Percentiles rank a stretch among this genome's conserved stretches.
Conservation (phyloP, 2,329 filamentous ascomycete genomes). For the Scedosporium boydii region DNA sequence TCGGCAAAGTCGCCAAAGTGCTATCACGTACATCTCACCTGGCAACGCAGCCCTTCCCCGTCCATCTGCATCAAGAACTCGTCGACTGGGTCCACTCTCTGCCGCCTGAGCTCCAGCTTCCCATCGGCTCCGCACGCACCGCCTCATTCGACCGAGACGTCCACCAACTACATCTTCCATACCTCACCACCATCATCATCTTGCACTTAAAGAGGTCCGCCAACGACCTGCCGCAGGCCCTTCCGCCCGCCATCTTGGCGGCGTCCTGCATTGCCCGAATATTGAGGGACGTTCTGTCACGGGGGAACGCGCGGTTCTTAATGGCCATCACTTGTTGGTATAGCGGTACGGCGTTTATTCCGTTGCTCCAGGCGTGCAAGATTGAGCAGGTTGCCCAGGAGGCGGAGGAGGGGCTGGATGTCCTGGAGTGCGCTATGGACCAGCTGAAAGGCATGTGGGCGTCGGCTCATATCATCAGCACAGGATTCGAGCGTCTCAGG, state of each 20-base stretch:
- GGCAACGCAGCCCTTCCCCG: conserved; percentile 12
- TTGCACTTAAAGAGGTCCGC: conserved; percentile 25
- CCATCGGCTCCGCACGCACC: conserved; percentile 19
- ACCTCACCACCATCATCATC: conserved; percentile 30
- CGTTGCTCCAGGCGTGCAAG: conserved; percentile 26
- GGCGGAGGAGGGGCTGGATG: conserved; percentile 23
- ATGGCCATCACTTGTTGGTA: conserved; percentile 35
- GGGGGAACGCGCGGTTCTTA: conserved; percentile 28
- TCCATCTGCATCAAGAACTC: conserved; percentile 21
- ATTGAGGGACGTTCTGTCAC: conserved; percentile 25
- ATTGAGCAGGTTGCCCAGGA: conserved; percentile 19
- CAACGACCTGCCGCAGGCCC: conserved; percentile 24
- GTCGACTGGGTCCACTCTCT: conserved; percentile 24
- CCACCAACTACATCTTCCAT: conserved; percentile 30
- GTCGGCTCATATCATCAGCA: conserved; percentile 22
- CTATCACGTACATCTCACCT: conserved; percentile 17
- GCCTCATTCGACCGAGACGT: conserved; percentile 27
- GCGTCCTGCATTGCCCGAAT: conserved; percentile 28
- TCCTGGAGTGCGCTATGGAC: conserved; percentile 20
- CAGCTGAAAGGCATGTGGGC: conserved; percentile 26
- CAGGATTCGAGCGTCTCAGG: conserved; percentile 20
- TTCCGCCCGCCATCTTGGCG: conserved; percentile 25
- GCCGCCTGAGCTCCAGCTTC: conserved; percentile 22
- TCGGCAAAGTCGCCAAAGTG: conserved; percentile 28
- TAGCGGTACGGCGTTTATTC: conserved; percentile 28